Conservation (phyloP, 345 rosid genomes). For the Aquilaria sinensis region DNA sequence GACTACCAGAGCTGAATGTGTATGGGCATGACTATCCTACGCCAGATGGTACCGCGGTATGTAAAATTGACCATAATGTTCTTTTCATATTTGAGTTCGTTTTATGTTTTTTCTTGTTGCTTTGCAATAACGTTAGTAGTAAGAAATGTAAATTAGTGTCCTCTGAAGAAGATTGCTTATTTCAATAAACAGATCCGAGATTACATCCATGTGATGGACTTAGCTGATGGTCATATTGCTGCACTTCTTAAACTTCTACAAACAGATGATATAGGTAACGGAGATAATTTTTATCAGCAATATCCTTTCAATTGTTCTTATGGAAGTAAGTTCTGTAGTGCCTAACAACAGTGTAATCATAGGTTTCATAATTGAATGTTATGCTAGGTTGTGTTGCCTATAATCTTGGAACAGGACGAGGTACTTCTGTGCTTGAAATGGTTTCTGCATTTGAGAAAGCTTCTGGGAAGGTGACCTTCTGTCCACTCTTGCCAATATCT, state of each 20-base stretch:
- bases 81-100: not conserved
- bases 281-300: not conserved
- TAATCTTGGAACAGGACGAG: slow-evolving; percentile 85
- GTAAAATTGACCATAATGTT: slow-evolving; percentile 13
- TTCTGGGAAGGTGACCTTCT: slow-evolving; percentile 62
- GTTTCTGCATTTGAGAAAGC: slow-evolving; percentile 91
- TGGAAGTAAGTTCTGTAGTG: not conserved
- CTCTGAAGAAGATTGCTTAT: slow-evolving; percentile 1
- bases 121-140: not conserved
- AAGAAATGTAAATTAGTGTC: not conserved
- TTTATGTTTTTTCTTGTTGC: too few relatives aligned
- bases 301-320: not conserved
- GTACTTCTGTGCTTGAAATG: slow-evolving; percentile 92
- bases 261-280: slow-evolving; percentile 53
- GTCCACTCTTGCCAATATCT: too few relatives aligned
- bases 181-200: slow-evolving; percentile 62
- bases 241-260: slow-evolving; percentile 68
- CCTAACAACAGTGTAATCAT: not conserved
- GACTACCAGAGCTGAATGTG: slow-evolving; percentile 89
- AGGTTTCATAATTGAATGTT: not conserved
- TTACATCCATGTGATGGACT: slow-evolving; percentile 83
- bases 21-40: slow-evolving; percentile 93
- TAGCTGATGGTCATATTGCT: slow-evolving; percentile 84
- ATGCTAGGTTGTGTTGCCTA: slow-evolving; percentile 70
- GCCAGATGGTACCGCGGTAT: slow-evolving; percentile 85